phyloP scores from a whole-genome alignment of 495 filamentous ascomycete species.

The Neurospora sp. region DNA sequence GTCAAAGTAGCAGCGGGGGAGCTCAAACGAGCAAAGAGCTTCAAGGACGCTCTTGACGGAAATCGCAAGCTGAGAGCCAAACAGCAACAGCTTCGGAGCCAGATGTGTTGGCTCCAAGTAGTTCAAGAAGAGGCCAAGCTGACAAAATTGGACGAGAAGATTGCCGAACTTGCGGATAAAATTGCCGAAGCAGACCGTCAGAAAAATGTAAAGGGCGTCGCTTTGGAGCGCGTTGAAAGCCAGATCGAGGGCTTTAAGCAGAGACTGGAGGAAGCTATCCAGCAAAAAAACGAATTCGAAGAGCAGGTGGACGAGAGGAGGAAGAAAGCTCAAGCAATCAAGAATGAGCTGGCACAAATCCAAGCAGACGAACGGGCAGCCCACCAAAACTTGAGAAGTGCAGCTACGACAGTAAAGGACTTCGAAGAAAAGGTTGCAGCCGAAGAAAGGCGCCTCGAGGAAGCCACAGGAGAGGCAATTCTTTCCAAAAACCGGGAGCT shows the following conservation, averaged over 20 bases:
- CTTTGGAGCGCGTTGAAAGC: conserved; percentile 18
- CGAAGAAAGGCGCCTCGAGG: conserved; percentile 39
- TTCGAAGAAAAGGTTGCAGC: conserved; percentile 28
- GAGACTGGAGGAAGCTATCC: conserved; percentile 14
- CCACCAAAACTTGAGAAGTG: conserved; percentile 23
- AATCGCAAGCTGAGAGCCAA: conserved; percentile 46
- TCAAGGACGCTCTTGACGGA: conserved; percentile 47
- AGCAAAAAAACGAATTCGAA: conserved; percentile 21
- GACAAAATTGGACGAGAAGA: conserved; percentile 14
- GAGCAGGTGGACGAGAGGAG: conserved; percentile 28
- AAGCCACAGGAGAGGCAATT: conserved; percentile 41
- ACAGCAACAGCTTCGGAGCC: conserved; percentile 39
- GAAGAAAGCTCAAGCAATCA: conserved; percentile 24
- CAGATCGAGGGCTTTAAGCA: conserved; percentile 17
- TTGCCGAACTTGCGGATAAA: conserved; percentile 23
- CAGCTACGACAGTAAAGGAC: conserved; percentile 24
- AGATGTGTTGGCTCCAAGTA: conserved; percentile 69
- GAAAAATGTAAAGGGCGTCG: conserved; percentile 18
- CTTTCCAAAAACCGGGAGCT: conserved; percentile 30
- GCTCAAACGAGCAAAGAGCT: conserved; percentile 30
- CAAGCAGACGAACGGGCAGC: conserved; percentile 41
- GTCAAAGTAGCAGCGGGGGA: conserved; percentile 43
- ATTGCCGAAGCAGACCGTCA: conserved; percentile 15
- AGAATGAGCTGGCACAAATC: conserved; percentile 17
- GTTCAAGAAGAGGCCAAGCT: conserved; percentile 29